phyloP scores from a whole-genome alignment of 139 green algal genomes.

The Parachlorella kessleri region DNA sequence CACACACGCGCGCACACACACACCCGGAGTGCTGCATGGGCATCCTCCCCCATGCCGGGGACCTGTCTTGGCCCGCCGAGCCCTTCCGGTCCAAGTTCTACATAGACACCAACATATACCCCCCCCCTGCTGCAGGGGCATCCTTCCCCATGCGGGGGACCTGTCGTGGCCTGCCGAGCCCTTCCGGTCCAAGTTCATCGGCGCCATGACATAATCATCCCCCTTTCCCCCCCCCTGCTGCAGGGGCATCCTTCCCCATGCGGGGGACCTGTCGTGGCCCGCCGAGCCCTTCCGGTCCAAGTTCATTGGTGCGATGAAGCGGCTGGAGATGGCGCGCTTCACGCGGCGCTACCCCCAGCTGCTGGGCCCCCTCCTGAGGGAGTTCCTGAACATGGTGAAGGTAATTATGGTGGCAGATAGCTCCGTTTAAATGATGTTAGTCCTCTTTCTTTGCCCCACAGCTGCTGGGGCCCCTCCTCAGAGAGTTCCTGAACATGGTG shows the following conservation, averaged over 20 bases:
- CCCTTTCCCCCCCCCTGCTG: too few species aligned
- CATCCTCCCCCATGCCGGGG: slow-evolving; percentile 54
- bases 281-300: slow-evolving; percentile 79
- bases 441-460: too few species aligned
- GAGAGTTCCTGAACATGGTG: slow-evolving; percentile 81
- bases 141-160: slow-evolving; percentile 57
- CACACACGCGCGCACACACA: background rate
- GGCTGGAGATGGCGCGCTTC: slow-evolving; percentile 88
- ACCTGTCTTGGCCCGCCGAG: slow-evolving; percentile 76
- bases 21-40: background rate
- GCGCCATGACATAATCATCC: slow-evolving; percentile 7
- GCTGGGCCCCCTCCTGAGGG: slow-evolving; percentile 73
- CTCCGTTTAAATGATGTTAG: too few species aligned
- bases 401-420: too few species aligned
- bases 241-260: slow-evolving; percentile 54
- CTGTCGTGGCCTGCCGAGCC: slow-evolving; percentile 81
- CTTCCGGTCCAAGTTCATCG: slow-evolving; percentile 79
- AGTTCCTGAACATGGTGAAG: slow-evolving; percentile 83
- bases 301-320: slow-evolving; percentile 59
- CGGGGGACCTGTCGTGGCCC: slow-evolving; percentile 71
- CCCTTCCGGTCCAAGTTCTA: slow-evolving; percentile 80
- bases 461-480: slow-evolving; percentile 77
- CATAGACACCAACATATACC: background rate
- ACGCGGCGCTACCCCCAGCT: slow-evolving; percentile 81
- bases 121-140: slow-evolving; percentile 16